These are phyloP conservation scores for Nakazawaea laoshanensis DNA, from an alignment of 805 yeast species.

Conservation along the genomic window DNA sequence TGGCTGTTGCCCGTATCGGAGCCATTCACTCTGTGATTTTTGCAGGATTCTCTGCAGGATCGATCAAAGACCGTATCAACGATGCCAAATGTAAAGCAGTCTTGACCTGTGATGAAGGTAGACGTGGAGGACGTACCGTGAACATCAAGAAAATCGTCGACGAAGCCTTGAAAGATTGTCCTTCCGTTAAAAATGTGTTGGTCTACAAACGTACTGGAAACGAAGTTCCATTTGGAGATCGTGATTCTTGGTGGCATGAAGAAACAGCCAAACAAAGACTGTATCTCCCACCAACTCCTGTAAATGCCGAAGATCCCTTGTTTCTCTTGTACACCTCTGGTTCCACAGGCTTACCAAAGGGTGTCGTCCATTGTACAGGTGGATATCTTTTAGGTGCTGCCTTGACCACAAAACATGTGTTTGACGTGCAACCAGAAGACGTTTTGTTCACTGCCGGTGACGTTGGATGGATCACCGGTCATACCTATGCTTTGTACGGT, in stretches of 20 bases:
- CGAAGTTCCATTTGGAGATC: slow-evolving; percentile 60
- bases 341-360: slow-evolving; percentile 97
- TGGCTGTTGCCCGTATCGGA: slow-evolving; percentile 90
- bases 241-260: slow-evolving; percentile 97
- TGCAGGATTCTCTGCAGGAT: slow-evolving; percentile 94
- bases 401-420: slow-evolving; percentile 84
- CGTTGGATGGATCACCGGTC: slow-evolving; percentile 99
- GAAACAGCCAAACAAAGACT: slow-evolving; percentile 74
- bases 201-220: slow-evolving; percentile 87
- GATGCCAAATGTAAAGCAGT: slow-evolving; percentile 83
- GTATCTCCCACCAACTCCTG: slow-evolving; percentile 82
- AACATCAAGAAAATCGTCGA: slow-evolving; percentile 92
- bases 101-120: slow-evolving; percentile 92
- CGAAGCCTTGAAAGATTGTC: slow-evolving; percentile 76
- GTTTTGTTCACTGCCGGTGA: slow-evolving; percentile 95
- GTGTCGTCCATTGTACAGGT: slow-evolving; percentile 91
- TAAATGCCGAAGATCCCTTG: slow-evolving; percentile 88
- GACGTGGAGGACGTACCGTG: slow-evolving; percentile 91
- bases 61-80: slow-evolving; percentile 80
- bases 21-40: slow-evolving; percentile 94
- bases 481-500: slow-evolving; percentile 91
- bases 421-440: slow-evolving; percentile 87
- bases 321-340: slow-evolving; percentile 96
- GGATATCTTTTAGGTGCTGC: slow-evolving; percentile 93
- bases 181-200: slow-evolving; percentile 71